Evolutionary conservation across 257 asterid species (phyloP), one percentile per base, ranked within the genome.

Genomic region (Knoxia roxburghii): DNA sequence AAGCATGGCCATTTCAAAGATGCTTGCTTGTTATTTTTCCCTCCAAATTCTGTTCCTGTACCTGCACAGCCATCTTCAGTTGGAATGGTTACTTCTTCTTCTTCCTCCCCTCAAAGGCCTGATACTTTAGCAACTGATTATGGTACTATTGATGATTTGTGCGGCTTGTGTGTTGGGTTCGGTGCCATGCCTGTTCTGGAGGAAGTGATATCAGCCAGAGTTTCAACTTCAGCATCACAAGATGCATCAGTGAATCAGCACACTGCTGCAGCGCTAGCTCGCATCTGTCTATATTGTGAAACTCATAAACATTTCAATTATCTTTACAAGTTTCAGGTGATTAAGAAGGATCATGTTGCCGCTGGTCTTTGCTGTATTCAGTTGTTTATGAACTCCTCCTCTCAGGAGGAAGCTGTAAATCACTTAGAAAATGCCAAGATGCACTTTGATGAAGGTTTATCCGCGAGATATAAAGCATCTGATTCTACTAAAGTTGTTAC

Each of bases 341-440:
- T 90, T 74, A 93, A 84, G 83, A 93, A 86, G 81, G 99, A 93
- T 75, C 92, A 90, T 18, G 82, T 93, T 62, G 97, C 97, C 23
- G 96, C 96, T 69, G 99, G 97, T 68, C 92, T 90, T 70, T 93
- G 97, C 79, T 93, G 95, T 78, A 86, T 93, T 71, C 99, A 93
- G 82, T 82, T 93, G 77, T 93, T 88, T 77, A 81, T 93, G 95
- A 88, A 90, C 81, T 90, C 97, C 72, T 84, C 92, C 75, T 85
- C 95, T 74, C 97, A 84, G 75, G 99, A 93, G 80, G 96, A 82
- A 78, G 92, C 97, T 71, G 68, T 85, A 75, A 78, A 76, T 79
- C 95, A 93, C 94, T 78, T 93, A 84, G 99, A 93, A 74, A 77
- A 84, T 76, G 91, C 99, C 72, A 84, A 86, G 95, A 77, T 83